Base-by-base conservation (phyloP, 495 filamentous ascomycete genomes). In the Penicillium silybi region DNA sequence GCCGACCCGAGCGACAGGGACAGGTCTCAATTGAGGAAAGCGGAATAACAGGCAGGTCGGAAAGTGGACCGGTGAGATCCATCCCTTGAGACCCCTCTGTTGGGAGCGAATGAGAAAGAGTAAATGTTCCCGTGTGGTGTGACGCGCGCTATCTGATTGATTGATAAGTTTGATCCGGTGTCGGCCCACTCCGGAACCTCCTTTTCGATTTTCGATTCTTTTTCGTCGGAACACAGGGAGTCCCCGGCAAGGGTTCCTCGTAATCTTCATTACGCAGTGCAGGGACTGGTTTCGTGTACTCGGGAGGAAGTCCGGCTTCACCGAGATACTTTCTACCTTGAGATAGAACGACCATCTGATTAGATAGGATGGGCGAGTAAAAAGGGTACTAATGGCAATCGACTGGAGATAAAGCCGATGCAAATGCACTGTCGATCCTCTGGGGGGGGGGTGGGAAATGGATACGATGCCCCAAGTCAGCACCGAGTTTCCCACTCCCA, bases 361-460 rank as follows among this genome's bases (percentile, higher is more conserved):
- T 13, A 32, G 29, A 32, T 0, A 13, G 8, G 11, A 32, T 13
- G 8, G 11, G 9, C 29, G 29, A 32, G 29, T 32, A 32, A 32
- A 4, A 32, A 32, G 1, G 11, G 11, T 13, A 3, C 29, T 32
- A 32, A 32, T 32, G 29, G 29, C 11, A 32, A 32, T 32, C 29
- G 11, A 32, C 10, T 15, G 29, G 29, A 32, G 29, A 10, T 10
- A 3, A 3, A 23, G 3, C 22, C 22, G 3, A 23, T 50, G 38
- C 41, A 51, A 41, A 62, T 62, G 59, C 59, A 62, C 29, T 13
- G 59, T 62, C 56, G 59, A 62, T 62, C 59, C 41, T n/a, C n/a
- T n/a, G n/a, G n/a, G n/a, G n/a, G n/a, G 55, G 52, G 53, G 53
- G 43, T 41, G 35, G 26, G 4, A 29, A 41, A 60, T 60, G 57